These are phyloP conservation scores for Dorcoceras hygrometricum DNA, from an alignment of 257 asterid genomes.

Conservation along the genomic window DNA sequence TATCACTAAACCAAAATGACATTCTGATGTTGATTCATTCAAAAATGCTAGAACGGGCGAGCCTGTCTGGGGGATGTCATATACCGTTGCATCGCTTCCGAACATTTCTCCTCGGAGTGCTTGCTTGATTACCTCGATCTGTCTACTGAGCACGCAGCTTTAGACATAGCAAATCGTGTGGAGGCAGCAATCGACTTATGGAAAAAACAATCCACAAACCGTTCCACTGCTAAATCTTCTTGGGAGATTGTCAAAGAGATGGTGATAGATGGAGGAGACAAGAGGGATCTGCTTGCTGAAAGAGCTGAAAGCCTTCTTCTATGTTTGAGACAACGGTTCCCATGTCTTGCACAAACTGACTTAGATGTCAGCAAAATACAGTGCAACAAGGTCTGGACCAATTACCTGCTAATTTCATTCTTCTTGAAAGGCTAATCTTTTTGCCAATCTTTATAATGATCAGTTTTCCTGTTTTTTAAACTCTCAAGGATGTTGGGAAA, in stretches of 20 bases:
- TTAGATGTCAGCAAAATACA: constrained; percentile 83
- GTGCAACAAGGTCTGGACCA: constrained; percentile 60
- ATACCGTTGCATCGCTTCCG: constrained; percentile 82
- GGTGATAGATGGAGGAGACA: constrained; percentile 70
- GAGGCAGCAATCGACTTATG: constrained; percentile 83
- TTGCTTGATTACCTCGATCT: constrained; percentile 86
- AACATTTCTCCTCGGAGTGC: constrained; percentile 79
- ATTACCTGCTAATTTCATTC: neutral
- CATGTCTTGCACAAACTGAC: constrained; percentile 72
- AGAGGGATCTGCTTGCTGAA: constrained; percentile 66
- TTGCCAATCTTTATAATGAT: neutral
- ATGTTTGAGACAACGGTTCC: constrained; percentile 69
- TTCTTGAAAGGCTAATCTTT: neutral
- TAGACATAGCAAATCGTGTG: constrained; percentile 85
- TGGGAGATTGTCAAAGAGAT: constrained; percentile 88
- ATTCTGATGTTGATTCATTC: neutral
- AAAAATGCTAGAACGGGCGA: constrained; percentile 59
- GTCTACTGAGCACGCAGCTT: constrained; percentile 77
- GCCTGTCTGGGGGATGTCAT: constrained; percentile 84
- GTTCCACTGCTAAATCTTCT: constrained; percentile 64
- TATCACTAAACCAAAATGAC: neutral
- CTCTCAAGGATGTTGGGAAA: constrained; percentile 80
- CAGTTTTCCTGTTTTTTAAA: neutral
- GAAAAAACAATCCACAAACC: constrained; percentile 52
- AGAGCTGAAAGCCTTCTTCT: constrained; percentile 82